Conservation (phyloP, 73 alveolate genomes). For the Paraurostyla sp. region DNA sequence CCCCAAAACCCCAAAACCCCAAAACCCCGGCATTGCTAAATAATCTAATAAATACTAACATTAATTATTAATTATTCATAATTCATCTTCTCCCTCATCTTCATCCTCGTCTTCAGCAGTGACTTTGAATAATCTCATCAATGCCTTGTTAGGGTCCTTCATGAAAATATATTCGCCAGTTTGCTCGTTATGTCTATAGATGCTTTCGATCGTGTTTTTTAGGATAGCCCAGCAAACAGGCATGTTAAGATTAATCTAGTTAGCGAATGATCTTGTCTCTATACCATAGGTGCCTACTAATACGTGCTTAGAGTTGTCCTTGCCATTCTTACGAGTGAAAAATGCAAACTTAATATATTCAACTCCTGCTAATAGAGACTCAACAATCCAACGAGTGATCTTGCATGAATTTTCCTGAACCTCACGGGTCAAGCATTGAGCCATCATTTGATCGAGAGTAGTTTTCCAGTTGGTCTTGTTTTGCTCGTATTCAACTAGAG, state of each 20-base stretch:
- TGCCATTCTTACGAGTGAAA: neutral
- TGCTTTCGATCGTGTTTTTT: conserved; percentile 9
- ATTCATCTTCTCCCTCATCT: conserved; percentile 44
- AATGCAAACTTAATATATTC: conserved; percentile 45
- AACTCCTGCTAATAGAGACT: conserved; percentile 55
- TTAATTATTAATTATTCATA: neutral
- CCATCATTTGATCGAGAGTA: conserved; percentile 9
- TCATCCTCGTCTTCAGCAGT: conserved; percentile 50
- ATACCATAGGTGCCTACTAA: conserved; percentile 48
- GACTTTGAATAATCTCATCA: neutral
- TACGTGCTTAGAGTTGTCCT: conserved; percentile 25
- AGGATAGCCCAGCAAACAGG: conserved; percentile 51
- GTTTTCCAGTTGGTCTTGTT: conserved; percentile 43
- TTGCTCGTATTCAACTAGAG: conserved; percentile 38
- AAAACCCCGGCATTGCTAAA: too few species aligned
- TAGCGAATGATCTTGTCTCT: conserved; percentile 23
- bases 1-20: too few species aligned
- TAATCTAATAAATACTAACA: too few species aligned
- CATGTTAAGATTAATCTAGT: conserved; percentile 35
- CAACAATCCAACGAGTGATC: conserved; percentile 36
- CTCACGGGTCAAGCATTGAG: conserved; percentile 10
- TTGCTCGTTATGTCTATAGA: neutral
- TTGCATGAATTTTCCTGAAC: conserved; percentile 38
- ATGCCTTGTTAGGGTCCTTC: conserved; percentile 65
- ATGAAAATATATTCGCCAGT: conserved; percentile 53